These are phyloP conservation scores for Podaxis carcinomalis DNA, from an alignment of 768 basidiomycete species.

Conservation along the genomic window DNA sequence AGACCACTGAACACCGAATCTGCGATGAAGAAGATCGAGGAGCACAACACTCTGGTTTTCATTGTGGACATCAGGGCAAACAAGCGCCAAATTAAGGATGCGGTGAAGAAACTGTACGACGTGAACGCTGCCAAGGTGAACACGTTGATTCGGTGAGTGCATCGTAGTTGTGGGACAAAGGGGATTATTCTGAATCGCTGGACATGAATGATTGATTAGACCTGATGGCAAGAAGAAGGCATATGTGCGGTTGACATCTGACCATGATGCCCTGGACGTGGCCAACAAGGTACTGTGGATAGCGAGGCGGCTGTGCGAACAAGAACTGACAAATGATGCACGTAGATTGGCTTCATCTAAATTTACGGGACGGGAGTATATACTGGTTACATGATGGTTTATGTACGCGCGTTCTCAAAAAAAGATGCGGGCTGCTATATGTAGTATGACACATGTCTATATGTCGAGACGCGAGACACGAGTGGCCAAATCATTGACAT, in stretches of 20 bases:
- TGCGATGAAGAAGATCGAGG: slow-evolving; percentile 99
- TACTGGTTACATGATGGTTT: neutral
- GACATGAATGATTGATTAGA: slow-evolving; percentile 31
- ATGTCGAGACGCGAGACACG: neutral
- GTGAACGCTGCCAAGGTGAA: slow-evolving; percentile 95
- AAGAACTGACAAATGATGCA: neutral
- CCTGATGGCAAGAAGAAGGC: slow-evolving; percentile 99
- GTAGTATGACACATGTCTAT: neutral
- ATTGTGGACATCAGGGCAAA: slow-evolving; percentile 92
- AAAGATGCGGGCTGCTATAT: neutral
- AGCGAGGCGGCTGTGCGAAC: slow-evolving; percentile 1
- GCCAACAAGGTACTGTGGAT: slow-evolving; percentile 78
- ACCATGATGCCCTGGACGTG: slow-evolving; percentile 94
- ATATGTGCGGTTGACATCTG: slow-evolving; percentile 91
- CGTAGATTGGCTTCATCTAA: slow-evolving; percentile 93
- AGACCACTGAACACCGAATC: slow-evolving; percentile 92
- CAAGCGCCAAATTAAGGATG: slow-evolving; percentile 99
- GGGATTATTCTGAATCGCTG: neutral
- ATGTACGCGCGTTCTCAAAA: neutral
- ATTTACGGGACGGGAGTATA: neutral
- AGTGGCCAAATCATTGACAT: neutral
- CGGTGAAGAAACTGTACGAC: slow-evolving; percentile 98
- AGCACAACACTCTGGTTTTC: slow-evolving; percentile 99
- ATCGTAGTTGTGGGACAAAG: neutral
- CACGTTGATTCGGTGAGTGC: slow-evolving; percentile 89